Evolutionary conservation across 1,284 basidiomycete species (phyloP).

Genomic region (Apiotrichum brassicae): DNA sequence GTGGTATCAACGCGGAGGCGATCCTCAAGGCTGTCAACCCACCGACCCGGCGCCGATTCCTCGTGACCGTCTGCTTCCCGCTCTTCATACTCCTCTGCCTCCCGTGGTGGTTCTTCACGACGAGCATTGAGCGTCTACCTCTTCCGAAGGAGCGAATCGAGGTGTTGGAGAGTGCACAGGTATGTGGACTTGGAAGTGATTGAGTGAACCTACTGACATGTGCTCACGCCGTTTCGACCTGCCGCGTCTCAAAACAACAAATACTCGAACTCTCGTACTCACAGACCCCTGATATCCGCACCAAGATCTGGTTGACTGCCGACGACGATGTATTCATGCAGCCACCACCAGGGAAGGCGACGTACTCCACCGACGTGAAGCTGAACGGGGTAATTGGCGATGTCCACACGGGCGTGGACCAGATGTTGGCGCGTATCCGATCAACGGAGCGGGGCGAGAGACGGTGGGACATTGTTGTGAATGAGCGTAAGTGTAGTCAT

Average conservation of each 20-base stretch:
- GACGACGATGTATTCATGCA: slow-evolving; percentile 27
- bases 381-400: slow-evolving; percentile 21
- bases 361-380: slow-evolving; percentile 19
- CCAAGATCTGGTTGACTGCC: slow-evolving; percentile 33
- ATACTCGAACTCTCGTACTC: neutral
- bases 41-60: slow-evolving; percentile 17
- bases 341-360: slow-evolving; percentile 21
- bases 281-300: slow-evolving; percentile 20
- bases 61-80: slow-evolving; percentile 62
- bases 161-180: slow-evolving; percentile 27
- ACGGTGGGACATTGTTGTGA: slow-evolving; percentile 24
- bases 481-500: slow-evolving; percentile 12
- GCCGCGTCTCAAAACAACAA: too few relatives aligned
- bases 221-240: too few relatives aligned
- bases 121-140: slow-evolving; percentile 71
- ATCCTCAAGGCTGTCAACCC: slow-evolving; percentile 22
- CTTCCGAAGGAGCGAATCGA: slow-evolving; percentile 62
- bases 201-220: too few relatives aligned
- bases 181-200: slow-evolving; percentile 8
- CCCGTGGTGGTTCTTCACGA: slow-evolving; percentile 84
- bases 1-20: neutral
- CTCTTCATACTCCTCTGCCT: slow-evolving; percentile 61
- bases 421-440: slow-evolving; percentile 21
- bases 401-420: slow-evolving; percentile 31
- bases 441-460: slow-evolving; percentile 15